Percentiles rank a stretch among this genome's conserved stretches.
These are phyloP conservation scores for Oenanthe sinensis DNA, from an alignment of 129 eudicot genomes.

Conservation along the genomic window DNA sequence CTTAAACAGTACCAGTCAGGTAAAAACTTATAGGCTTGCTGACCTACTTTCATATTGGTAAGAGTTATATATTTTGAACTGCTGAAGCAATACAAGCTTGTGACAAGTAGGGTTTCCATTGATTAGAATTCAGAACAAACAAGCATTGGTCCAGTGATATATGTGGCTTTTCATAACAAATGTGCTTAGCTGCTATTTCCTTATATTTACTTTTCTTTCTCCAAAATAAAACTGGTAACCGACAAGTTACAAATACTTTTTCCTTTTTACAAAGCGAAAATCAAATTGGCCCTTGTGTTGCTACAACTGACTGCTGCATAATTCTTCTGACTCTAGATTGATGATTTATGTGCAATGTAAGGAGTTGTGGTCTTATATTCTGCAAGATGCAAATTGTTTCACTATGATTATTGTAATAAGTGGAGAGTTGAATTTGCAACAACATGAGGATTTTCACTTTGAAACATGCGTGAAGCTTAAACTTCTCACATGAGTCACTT, in stretches of 20 bases:
- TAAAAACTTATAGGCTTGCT: slow-evolving; percentile 8
- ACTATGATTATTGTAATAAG: not conserved
- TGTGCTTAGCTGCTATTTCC: not conserved
- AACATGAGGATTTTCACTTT: not conserved
- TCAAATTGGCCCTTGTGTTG: not conserved
- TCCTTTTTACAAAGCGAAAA: not conserved
- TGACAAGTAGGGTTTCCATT: not conserved
- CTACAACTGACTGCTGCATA: not conserved
- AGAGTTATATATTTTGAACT: not conserved
- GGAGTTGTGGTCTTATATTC: not conserved
- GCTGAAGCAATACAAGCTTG: not conserved
- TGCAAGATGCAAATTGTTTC: not conserved
- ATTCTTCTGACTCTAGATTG: not conserved
- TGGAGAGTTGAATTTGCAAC: not conserved
- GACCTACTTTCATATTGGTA: not conserved
- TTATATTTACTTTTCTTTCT: not conserved
- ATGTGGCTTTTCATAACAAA: not conserved
- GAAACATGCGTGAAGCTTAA: not conserved
- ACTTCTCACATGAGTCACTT: not conserved
- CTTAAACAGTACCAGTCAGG: slow-evolving; percentile 68
- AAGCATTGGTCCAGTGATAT: not conserved
- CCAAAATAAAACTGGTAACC: not conserved
- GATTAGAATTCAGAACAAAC: not conserved
- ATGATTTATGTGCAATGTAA: not conserved
- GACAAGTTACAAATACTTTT: not conserved